Conservation (phyloP, 176 grass and related monocot species). For the Musa schizocarpa region DNA sequence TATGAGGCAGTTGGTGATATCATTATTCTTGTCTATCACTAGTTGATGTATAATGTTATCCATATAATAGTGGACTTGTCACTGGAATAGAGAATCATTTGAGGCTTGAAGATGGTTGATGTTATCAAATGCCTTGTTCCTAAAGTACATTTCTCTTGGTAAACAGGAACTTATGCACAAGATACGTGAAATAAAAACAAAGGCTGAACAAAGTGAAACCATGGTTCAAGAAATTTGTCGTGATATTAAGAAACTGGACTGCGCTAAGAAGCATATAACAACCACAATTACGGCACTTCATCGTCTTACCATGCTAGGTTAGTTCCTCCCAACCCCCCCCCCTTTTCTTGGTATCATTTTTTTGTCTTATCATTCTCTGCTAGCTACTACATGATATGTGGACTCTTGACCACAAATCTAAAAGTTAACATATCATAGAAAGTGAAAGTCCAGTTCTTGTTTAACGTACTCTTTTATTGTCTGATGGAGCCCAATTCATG, state of each 20-base stretch:
- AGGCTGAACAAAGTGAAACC: slow-evolving; percentile 88
- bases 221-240: slow-evolving; percentile 99
- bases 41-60: not conserved
- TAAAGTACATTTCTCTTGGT: not conserved
- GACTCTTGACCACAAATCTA: not conserved
- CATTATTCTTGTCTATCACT: not conserved
- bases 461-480: too few species aligned
- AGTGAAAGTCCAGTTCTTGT: not conserved
- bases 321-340: not conserved
- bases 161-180: slow-evolving; percentile 87
- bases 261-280: slow-evolving; percentile 93
- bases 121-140: not conserved
- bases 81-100: not conserved
- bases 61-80: not conserved
- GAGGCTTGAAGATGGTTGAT: not conserved
- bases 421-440: not conserved
- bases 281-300: slow-evolving; percentile 98
- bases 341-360: not conserved
- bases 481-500: too few species aligned
- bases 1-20: not conserved
- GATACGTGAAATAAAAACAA: slow-evolving; percentile 95
- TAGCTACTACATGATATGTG: not conserved
- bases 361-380: not conserved
- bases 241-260: slow-evolving; percentile 96
- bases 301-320: slow-evolving; percentile 97